Percentiles rank a stretch among this genome's conserved stretches.
phyloP scores from a whole-genome alignment of 2,329 filamentous ascomycete genomes.

The Botrytis squamosa region DNA sequence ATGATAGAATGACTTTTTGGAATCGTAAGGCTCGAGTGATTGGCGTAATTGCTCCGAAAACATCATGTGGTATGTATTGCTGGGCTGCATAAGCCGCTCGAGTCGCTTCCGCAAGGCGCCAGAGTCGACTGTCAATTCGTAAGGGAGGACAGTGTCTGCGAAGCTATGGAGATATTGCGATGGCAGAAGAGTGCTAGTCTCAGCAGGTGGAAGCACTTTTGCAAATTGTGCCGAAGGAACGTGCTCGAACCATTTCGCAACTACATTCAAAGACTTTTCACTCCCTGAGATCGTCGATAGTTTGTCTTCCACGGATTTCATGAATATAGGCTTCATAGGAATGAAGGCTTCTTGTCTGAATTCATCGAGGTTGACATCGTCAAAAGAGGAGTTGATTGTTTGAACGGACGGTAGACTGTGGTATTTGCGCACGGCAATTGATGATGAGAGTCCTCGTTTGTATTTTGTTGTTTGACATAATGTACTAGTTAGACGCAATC shows the following conservation, averaged over 20 bases:
- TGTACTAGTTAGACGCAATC: neutral
- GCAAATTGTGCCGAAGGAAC: neutral
- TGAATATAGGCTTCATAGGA: conserved; percentile 52
- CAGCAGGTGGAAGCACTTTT: neutral
- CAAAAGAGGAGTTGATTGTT: conserved; percentile 25
- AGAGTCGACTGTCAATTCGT: conserved; percentile 51
- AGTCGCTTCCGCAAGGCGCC: neutral
- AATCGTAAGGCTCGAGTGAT: neutral
- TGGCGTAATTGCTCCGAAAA: neutral
- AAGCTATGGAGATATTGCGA: conserved; percentile 42
- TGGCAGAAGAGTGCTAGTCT: conserved; percentile 2
- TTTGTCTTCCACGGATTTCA: conserved; percentile 39
- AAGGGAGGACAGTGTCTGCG: conserved; percentile 51
- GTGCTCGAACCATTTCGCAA: conserved; percentile 58
- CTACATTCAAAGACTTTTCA: conserved; percentile 52
- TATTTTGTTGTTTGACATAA: neutral
- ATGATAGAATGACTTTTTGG: conserved; percentile 44
- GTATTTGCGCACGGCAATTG: neutral
- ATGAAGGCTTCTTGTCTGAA: conserved; percentile 57
- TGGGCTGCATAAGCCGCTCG: neutral
- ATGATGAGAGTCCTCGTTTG: neutral
- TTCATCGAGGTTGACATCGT: conserved; percentile 39
- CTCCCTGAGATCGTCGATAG: conserved; percentile 24
- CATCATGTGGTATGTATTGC: neutral
- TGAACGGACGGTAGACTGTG: conserved; percentile 18